Evolutionary conservation across 2,329 filamentous ascomycete genomes (phyloP), one percentile per base, ranked within the genome.

Genomic region (Madurella fahalii): DNA sequence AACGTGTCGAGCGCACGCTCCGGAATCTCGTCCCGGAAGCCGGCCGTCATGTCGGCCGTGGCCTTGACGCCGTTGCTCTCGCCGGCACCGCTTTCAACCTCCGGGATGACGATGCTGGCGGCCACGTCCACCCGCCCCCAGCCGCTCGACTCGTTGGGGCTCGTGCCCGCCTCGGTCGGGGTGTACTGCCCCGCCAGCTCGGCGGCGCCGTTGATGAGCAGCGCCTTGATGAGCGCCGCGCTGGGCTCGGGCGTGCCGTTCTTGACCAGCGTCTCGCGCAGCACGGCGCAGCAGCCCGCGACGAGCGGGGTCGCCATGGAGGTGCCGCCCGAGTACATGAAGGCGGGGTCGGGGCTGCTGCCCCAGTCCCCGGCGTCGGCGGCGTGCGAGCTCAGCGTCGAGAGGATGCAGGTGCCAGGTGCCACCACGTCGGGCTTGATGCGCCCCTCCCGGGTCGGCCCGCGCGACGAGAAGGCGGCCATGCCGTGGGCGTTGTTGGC

Each of bases 341-440:
- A 50, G 5, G 40, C 30, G 16, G 40, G n/a, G 32, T 54, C 52
- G 17, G n/a, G 15, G 43, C 25, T 37, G 30, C n/a, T 20, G 30
- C 45, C 45, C 31, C 31, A 34, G 7, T 7, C 7, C 31, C 31
- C 31, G 31, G 31, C 7, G 31, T 34, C 31, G n/a, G n/a, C 31
- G 7, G 31, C 31, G 31, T 34, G 31, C 31, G 7, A 7, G 31
- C 31, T 34, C 7, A 7, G 31, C 18, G 51, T 46, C 13, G 37
- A 42, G n/a, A 54, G 41, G 40, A 54, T 50, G 13, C 16, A 39
- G 9, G 45, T 50, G 7, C 52, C 52, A 7, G 52, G 52, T 3
- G 52, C 52, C 8, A 54, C 52, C 3, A 54, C 17, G 41, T 54
- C 52, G 40, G 52, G 52, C 52, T 54, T 54, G 52, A 54, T 16